Evolutionary conservation across 169 alveolate species (phyloP).

Genomic region (Plasmodium cynomolgi): DNA sequence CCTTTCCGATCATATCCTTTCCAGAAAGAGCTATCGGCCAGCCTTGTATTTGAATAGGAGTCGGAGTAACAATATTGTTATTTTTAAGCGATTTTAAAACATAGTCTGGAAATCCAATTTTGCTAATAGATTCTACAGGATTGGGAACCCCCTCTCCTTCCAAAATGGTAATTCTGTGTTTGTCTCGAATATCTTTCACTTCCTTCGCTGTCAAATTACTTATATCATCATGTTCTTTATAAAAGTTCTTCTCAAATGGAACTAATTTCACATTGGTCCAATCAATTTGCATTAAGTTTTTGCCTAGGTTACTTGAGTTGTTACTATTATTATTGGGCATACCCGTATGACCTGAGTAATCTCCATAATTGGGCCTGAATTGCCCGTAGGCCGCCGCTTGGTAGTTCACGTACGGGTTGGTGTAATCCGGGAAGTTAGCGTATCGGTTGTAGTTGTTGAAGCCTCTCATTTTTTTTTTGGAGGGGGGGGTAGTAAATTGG

Average conservation of each 20-base stretch:
- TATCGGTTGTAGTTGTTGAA: slow-evolving; percentile 32
- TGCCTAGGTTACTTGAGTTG: slow-evolving; percentile 81
- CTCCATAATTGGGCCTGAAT: slow-evolving; percentile 42
- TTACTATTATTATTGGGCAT: slow-evolving; percentile 8
- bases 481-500: not conserved
- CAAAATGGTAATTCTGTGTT: slow-evolving; percentile 88
- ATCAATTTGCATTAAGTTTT: slow-evolving; percentile 84
- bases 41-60: slow-evolving; percentile 96
- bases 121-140: slow-evolving; percentile 92
- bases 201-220: slow-evolving; percentile 86
- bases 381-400: slow-evolving; percentile 50
- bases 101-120: slow-evolving; percentile 94
- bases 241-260: slow-evolving; percentile 95
- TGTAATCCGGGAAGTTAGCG: slow-evolving; percentile 22
- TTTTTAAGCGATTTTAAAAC: slow-evolving; percentile 88
- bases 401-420: slow-evolving; percentile 2
- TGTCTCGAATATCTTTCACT: slow-evolving; percentile 88
- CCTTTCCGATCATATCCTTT: slow-evolving; percentile 97
- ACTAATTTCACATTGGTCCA: slow-evolving; percentile 89
- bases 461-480: slow-evolving; percentile 32
- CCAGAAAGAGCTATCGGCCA: slow-evolving; percentile 98
- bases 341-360: not conserved
- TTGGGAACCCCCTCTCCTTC: slow-evolving; percentile 92
- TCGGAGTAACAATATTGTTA: slow-evolving; percentile 93
- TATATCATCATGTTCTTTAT: slow-evolving; percentile 92